Evolutionary conservation across 176 grass and related monocot species (phyloP).

Genomic region (Oryza glaberrima): DNA sequence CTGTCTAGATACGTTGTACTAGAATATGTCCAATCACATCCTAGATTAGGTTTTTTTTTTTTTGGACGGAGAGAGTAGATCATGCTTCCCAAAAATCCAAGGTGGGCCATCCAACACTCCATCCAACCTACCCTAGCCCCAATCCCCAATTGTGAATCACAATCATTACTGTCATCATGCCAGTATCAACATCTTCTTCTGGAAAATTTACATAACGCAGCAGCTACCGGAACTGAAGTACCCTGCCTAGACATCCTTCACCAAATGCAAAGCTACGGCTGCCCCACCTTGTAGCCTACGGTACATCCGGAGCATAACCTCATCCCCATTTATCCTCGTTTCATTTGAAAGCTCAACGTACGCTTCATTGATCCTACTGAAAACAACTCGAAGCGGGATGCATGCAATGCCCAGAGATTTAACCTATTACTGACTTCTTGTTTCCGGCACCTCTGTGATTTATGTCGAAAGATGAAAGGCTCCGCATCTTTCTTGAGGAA

Average conservation of each 20-base stretch:
- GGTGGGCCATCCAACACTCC: not conserved
- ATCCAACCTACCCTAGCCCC: not conserved
- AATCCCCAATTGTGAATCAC: conserved; percentile 4
- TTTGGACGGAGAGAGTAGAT: not conserved
- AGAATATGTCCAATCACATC: no score
- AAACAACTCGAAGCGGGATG: conserved; percentile 86
- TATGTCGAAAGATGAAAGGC: conserved; percentile 73
- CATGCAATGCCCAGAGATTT: conserved; percentile 63
- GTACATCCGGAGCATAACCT: not conserved
- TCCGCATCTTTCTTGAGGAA: conserved; percentile 82
- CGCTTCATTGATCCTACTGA: conserved; percentile 92
- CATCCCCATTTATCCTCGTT: conserved; percentile 11
- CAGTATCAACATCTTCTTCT: not conserved
- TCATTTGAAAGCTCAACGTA: conserved; percentile 48
- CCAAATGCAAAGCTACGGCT: not conserved
- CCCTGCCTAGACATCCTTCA: not conserved
- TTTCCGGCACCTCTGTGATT: conserved; percentile 40
- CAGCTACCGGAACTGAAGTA: not conserved
- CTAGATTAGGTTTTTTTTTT: no score
- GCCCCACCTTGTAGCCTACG: not conserved
- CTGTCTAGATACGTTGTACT: no score
- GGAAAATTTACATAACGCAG: conserved; percentile 19
- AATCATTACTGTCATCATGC: conserved; percentile 13
- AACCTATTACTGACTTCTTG: conserved; percentile 53
- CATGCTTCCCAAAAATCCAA: conserved; percentile 8